Conservation (phyloP, 192 early-diverging fungal species). For the Coemansia sp. region DNA sequence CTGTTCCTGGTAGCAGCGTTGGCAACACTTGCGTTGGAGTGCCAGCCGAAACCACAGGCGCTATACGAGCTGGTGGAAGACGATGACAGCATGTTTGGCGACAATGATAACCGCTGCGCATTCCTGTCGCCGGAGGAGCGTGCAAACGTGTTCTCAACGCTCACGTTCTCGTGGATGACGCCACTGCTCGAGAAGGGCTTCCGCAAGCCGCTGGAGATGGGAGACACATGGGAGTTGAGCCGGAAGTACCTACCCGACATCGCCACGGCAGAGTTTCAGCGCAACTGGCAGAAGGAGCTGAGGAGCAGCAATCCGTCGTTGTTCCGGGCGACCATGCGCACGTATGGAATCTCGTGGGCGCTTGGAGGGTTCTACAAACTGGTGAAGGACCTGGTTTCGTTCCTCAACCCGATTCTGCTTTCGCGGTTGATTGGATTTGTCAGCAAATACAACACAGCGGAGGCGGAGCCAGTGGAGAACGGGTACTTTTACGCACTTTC, state of each 20-base stretch:
- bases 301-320: constrained; percentile 66
- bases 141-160: constrained; percentile 78
- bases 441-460: constrained; percentile 57
- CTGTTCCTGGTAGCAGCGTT: constrained; percentile 29
- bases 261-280: constrained; percentile 70
- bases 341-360: constrained; percentile 71
- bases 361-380: constrained; percentile 81
- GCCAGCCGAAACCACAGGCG: constrained; percentile 32
- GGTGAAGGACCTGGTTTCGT: constrained; percentile 74
- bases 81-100: constrained; percentile 23
- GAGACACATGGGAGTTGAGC: constrained; percentile 77
- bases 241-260: constrained; percentile 61
- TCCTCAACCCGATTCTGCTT: constrained; percentile 84
- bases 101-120: background rate
- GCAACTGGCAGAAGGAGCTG: constrained; percentile 74
- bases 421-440: constrained; percentile 71
- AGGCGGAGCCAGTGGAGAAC: constrained; percentile 64
- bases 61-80: constrained; percentile 28
- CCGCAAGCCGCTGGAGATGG: constrained; percentile 69
- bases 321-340: constrained; percentile 59
- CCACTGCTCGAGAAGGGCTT: constrained; percentile 79
- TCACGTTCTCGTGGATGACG: constrained; percentile 91
- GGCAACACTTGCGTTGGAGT: constrained; percentile 34
- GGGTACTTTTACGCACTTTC: constrained; percentile 79
- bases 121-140: constrained; percentile 67